Base-by-base conservation (phyloP, 2,329 filamentous ascomycete genomes). In the Aspergillus eucalypticola region DNA sequence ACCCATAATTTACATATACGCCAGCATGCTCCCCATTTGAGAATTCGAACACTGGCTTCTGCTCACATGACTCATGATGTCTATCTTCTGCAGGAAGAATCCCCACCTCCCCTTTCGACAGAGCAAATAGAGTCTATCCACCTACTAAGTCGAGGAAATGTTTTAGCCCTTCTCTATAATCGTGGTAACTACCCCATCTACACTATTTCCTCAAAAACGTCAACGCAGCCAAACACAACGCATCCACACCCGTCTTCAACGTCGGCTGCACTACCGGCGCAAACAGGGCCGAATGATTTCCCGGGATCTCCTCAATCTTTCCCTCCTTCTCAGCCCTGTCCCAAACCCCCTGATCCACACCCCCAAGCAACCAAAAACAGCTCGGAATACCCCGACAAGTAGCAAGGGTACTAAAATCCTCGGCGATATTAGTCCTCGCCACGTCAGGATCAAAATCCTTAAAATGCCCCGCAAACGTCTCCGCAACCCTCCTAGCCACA, bases 231-330 rank as follows among this genome's bases (percentile, higher is more conserved):
- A 82, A 70, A 54, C 79, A 79, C 67, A 85, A 72, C 1, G 82
- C 83, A 72, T 85, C 81, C 2, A 82, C 73, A 0, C 82, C 86
- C 4, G 75, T 76, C 60, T 62, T 79, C 75, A 89, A 70, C 0
- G 86, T 88, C 7, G 85, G 85, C 69, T 84, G 80, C 23, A 88
- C 79, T 0, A 80, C 81, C 5, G 86, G 86, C 32, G 83, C 82
- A 73, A 88, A 89, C 56, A 80, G 78, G 0, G 84, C 80, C 60
- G 80, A 84, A 68, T 89, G 86, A 64, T 88, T 88, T 0, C 81
- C 81, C 0, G 86, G 83, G 11, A 88, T 79, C 55, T 81, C 82
- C 63, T 79, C 74, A 61, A 49, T 60, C 4, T 78, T 70, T 0
- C 81, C 81, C 41, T 81, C 76, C 56, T 69, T 74, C 68, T 79